Evolutionary conservation across 2,329 filamentous ascomycete genomes (phyloP).

Genomic region (Talaromyces rugulosus): DNA sequence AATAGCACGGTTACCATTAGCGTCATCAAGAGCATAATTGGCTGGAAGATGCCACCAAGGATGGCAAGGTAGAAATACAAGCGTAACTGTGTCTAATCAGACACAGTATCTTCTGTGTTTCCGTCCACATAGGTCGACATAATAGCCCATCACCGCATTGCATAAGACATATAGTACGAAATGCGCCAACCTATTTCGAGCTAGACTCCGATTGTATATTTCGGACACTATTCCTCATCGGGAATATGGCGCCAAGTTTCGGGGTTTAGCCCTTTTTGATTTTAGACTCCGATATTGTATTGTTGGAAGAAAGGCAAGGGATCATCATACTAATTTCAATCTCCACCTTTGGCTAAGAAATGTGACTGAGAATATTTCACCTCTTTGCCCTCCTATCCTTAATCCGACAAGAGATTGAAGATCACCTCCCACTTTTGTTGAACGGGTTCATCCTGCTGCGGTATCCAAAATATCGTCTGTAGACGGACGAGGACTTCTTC

Average conservation of each 20-base stretch:
- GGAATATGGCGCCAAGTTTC: background rate
- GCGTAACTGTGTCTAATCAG: background rate
- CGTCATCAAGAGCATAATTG: no score
- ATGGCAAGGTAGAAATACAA: background rate
- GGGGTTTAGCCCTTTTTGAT: background rate
- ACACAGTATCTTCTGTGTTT: background rate
- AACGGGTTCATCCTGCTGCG: background rate
- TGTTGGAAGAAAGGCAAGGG: no score
- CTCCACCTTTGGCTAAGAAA: no score
- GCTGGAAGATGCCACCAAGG: background rate
- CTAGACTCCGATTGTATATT: background rate
- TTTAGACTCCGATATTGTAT: background rate
- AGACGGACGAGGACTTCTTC: background rate
- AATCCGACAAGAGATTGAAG: background rate
- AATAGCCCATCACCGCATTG: no score
- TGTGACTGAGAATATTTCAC: no score
- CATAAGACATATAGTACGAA: background rate
- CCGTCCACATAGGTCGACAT: no score
- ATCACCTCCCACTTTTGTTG: background rate
- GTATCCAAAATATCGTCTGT: background rate
- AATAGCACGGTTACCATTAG: no score
- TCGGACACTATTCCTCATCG: background rate
- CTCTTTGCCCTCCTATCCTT: background rate
- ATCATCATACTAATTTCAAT: no score
- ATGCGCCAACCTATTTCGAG: background rate